phyloP scores from a whole-genome alignment of 2,329 filamentous ascomycete species.

The Rhinocladiella mackenziei region DNA sequence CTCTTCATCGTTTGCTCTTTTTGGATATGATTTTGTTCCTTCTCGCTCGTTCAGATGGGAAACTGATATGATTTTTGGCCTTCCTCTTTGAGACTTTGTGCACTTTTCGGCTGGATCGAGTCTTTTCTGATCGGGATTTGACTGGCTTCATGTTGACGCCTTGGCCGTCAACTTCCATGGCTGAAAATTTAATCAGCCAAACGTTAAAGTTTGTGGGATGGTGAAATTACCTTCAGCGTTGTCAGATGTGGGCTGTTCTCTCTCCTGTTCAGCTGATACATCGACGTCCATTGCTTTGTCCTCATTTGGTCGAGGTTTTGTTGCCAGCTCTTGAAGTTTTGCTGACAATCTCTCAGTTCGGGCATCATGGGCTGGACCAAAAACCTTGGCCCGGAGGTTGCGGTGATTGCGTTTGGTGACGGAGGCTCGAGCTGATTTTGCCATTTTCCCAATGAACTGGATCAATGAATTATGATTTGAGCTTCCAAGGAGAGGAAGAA shows the following conservation, averaged over 20 bases:
- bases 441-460: slow-evolving; percentile 57
- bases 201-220: neutral
- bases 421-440: slow-evolving; percentile 78
- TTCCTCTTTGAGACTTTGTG: slow-evolving; percentile 26
- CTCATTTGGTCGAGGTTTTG: slow-evolving; percentile 62
- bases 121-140: slow-evolving; percentile 13
- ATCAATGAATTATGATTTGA: neutral
- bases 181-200: neutral
- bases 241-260: slow-evolving; percentile 45
- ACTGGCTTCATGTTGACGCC: slow-evolving; percentile 14
- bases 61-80: slow-evolving; percentile 24
- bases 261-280: slow-evolving; percentile 37
- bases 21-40: slow-evolving; percentile 16
- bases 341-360: slow-evolving; percentile 78
- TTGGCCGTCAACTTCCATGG: slow-evolving; percentile 23
- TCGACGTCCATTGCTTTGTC: slow-evolving; percentile 42
- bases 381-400: slow-evolving; percentile 73
- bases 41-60: slow-evolving; percentile 22
- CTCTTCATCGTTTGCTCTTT: slow-evolving; percentile 19
- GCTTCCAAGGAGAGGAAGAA: neutral
- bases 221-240: slow-evolving; percentile 6
- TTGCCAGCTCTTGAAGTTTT: slow-evolving; percentile 75
- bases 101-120: slow-evolving; percentile 9
- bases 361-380: slow-evolving; percentile 75
- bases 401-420: slow-evolving; percentile 77